Evolutionary conservation across 768 basidiomycete genomes (phyloP).

Genomic region (Leucosporidium scottii): DNA sequence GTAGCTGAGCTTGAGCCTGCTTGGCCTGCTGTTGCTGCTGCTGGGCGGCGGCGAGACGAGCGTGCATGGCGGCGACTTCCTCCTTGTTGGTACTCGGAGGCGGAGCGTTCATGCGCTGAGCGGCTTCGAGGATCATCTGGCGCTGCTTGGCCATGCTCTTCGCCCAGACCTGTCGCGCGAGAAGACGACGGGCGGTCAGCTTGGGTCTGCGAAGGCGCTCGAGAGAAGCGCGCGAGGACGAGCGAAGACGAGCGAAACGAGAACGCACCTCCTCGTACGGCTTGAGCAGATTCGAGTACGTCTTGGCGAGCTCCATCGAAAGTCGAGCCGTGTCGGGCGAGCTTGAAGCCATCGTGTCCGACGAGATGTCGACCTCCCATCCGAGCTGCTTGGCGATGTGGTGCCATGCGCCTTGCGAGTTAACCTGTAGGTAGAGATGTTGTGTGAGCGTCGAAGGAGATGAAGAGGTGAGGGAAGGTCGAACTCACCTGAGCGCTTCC

Average conservation of each 20-base stretch:
- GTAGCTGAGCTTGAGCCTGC: constrained; percentile 6
- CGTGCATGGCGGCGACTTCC: background rate
- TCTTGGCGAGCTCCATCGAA: constrained; percentile 27
- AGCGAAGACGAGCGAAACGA: too few species aligned
- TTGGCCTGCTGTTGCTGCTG: constrained; percentile 20
- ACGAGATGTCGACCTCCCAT: constrained; percentile 21
- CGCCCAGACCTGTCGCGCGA: constrained; percentile 12
- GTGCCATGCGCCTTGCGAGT: constrained; percentile 22
- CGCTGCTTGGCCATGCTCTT: constrained; percentile 20
- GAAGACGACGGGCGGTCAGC: too few species aligned
- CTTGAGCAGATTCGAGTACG: constrained; percentile 26
- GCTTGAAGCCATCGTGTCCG: background rate
- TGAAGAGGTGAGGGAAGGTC: background rate
- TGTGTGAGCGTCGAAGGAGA: background rate
- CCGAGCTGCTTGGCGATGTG: constrained; percentile 29
- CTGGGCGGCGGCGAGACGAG: constrained; percentile 2
- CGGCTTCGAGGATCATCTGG: constrained; percentile 14
- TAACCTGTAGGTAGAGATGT: constrained; percentile 18
- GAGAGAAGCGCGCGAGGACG: too few species aligned
- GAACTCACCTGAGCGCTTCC: constrained; percentile 15
- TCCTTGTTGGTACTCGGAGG: background rate
- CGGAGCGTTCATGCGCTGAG: background rate
- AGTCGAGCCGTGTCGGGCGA: constrained; percentile 27
- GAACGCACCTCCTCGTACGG: constrained; percentile 32
- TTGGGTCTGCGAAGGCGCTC: too few species aligned